Conservation (phyloP, 495 filamentous ascomycete genomes). For the Tuber aestivum region DNA sequence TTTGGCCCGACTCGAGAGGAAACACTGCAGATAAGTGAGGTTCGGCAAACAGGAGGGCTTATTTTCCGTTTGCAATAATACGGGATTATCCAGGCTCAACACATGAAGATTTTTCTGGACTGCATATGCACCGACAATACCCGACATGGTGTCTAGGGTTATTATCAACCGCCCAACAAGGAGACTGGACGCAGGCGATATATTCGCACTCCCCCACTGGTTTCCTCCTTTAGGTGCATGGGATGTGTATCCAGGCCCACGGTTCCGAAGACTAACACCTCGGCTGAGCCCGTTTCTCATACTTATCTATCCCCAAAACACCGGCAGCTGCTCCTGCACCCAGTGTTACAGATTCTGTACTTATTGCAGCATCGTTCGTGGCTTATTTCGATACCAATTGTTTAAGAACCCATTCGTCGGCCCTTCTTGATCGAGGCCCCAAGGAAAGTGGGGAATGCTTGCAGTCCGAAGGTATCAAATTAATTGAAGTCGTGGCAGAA, state of each 20-base stretch:
- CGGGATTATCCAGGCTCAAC: not conserved
- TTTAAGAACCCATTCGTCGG: slow-evolving; percentile 19
- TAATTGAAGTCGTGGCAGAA: slow-evolving; percentile 37
- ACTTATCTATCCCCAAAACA: slow-evolving; percentile 28
- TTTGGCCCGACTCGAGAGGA: slow-evolving; percentile 6
- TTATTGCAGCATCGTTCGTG: slow-evolving; percentile 22
- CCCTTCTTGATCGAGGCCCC: slow-evolving; percentile 14
- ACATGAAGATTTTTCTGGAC: not conserved
- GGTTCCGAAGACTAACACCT: slow-evolving; percentile 15
- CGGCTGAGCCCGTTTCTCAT: slow-evolving; percentile 22
- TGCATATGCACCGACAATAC: not conserved
- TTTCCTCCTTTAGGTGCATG: not conserved
- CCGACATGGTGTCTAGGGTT: not conserved
- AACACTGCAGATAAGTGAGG: slow-evolving; percentile 4
- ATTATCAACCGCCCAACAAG: slow-evolving; percentile 20
- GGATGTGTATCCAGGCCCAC: slow-evolving; percentile 2
- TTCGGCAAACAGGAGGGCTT: not conserved
- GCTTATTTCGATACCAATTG: slow-evolving; percentile 27
- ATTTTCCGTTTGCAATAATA: not conserved
- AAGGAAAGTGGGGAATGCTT: slow-evolving; percentile 20
- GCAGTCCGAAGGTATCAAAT: slow-evolving; percentile 26
- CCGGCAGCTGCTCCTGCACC: slow-evolving; percentile 16
- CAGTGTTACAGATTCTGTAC: slow-evolving; percentile 10
- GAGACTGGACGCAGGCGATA: slow-evolving; percentile 30
- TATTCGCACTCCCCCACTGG: not conserved